Conservation (phyloP, 495 filamentous ascomycete genomes). For the Xylaria nigripes region DNA sequence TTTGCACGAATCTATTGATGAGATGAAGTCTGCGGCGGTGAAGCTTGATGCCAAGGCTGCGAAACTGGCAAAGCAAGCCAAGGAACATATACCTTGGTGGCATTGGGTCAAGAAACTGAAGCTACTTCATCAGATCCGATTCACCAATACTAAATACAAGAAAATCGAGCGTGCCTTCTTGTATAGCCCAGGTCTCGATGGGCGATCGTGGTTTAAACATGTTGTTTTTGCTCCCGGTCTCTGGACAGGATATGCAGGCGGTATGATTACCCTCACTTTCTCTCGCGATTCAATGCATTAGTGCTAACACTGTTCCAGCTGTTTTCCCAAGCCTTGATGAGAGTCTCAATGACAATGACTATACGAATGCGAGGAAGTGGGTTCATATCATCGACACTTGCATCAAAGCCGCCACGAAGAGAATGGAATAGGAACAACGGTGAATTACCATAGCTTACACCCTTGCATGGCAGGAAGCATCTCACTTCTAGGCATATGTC, state of each 20-base stretch:
- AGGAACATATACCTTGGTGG: constrained; percentile 72
- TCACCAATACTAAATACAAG: constrained; percentile 62
- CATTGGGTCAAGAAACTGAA: constrained; percentile 60
- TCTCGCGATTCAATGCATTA: background rate
- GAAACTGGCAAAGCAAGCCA: constrained; percentile 56
- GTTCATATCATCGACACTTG: constrained; percentile 69
- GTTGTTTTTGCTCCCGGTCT: constrained; percentile 79
- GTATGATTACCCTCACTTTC: constrained; percentile 4
- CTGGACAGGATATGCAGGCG: constrained; percentile 78
- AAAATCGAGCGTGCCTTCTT: constrained; percentile 75
- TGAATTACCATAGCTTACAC: too few relatives aligned
- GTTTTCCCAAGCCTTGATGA: constrained; percentile 84
- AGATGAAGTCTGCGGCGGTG: constrained; percentile 48
- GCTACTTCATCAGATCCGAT: constrained; percentile 54
- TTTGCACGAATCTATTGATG: constrained; percentile 41
- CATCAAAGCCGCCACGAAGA: constrained; percentile 55
- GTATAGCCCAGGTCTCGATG: constrained; percentile 70
- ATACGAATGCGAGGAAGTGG: constrained; percentile 62
- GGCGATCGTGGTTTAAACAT: constrained; percentile 88
- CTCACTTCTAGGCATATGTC: too few relatives aligned
- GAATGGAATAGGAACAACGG: constrained; percentile 20
- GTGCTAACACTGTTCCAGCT: constrained; percentile 26
- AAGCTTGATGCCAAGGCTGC: constrained; percentile 53
- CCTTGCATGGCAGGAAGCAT: too few relatives aligned
- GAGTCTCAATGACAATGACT: constrained; percentile 70